Evolutionary conservation across 1,139 yeast genomes (phyloP), one percentile per base, ranked within the genome.

Genomic region (Scheffersomyces titani): DNA sequence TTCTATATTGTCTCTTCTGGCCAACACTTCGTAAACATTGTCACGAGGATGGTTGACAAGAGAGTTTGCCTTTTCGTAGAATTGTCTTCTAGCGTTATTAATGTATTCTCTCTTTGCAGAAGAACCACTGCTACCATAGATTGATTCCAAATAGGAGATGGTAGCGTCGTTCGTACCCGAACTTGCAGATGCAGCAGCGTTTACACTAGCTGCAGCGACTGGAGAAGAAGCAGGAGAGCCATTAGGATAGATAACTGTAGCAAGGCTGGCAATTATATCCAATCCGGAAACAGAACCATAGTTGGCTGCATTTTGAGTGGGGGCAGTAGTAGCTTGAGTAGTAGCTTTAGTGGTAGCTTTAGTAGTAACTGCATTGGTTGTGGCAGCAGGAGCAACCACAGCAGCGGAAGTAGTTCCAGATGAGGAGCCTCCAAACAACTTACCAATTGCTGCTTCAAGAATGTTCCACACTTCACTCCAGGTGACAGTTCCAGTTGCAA

Each of bases 1-100:
- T 59, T 70, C 73, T 52, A 74, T 62, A 57, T 74, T 74, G 61
- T 72, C 76, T 66, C 78, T 72, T 60, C 66, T 73, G 52, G 61
- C 62, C 49, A 48, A 59, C 48, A 45, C 50, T 13, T 19, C 19
- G 47, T n/a, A 16, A 6, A 24, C 21, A 6, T 51, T 16, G 18
- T 18, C 30, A n/a, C n/a, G 20, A 36, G 48, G 24, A 9, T 48
- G 49, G 40, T n/a, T 20, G 19, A 19, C 19, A 50, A 18, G 44
- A 21, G 46, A 40, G 20, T 18, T 19, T 18, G 45, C 49, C 19
- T 48, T 24, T 44, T 47, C 51, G 40, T 30, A 21, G 46, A 19
- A 50, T 19, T 50, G 22, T 48, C 51, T 51, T 9, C 45, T 54
- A 36, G 52, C 40, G 7, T 49, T 13, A 6, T 51, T 50, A 47